Evolutionary conservation across 2,329 filamentous ascomycete genomes (phyloP), one percentile per base, ranked within the genome.

Genomic region (Sarocladium oryzae): DNA sequence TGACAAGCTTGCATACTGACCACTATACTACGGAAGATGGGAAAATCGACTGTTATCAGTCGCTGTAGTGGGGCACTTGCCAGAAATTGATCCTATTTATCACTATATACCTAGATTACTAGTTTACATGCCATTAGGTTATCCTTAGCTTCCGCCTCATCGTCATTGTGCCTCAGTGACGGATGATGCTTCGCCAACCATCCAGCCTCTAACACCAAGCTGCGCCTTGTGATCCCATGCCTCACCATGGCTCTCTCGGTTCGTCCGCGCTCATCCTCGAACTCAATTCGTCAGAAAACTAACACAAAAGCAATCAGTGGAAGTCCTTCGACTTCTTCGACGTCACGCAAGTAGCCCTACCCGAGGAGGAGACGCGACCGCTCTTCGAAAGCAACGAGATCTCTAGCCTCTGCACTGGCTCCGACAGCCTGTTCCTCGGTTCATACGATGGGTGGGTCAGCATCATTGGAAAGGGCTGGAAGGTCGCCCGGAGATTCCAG

Each of bases 291-390:
- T 16, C 28, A 30, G 7, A 30, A 13, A 23, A 13, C 46, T 46
- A 9, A 41, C 38, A 18, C 21, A 18, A 26, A 9, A 18, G 26
- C 7, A 23, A 48, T 9, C 59, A 96, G 92, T 97, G 93, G 92
- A 96, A 96, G 87, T 85, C 87, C 60, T 99, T 99, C 76, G 91
- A 95, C 78, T 99, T 99, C 84, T 97, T 99, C 81, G 89, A 96
- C 72, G 89, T 95, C 68, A 84, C 84, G 66, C 85, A 88, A 66
- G 84, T 96, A 68, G 83, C 86, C 64, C 78, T 91, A 61, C 80
- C 80, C 60, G 86, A 95, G 67, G 85, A 86, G 63, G 89, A 95
- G 65, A 86, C 83, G 65, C 82, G 84, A 60, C 79, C 83, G 63
- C 78, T 90, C 64, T 86, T 95, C 73, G 86, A 91, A 68, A 86